phyloP scores from a whole-genome alignment of 2,329 filamentous ascomycete species.

The Apiospora phragmitis region DNA sequence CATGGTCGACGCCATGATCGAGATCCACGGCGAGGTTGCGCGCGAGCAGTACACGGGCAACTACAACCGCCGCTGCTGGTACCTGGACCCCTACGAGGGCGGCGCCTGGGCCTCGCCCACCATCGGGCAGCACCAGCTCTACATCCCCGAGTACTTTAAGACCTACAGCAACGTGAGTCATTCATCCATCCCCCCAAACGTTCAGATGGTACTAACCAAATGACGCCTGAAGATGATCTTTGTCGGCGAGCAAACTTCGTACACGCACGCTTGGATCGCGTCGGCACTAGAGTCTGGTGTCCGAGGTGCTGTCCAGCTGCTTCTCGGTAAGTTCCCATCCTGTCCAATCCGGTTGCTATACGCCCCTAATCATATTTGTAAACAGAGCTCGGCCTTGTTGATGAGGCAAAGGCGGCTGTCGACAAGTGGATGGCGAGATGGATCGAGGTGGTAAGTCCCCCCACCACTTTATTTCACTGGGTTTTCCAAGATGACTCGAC shows the following conservation, averaged over 20 bases:
- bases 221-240: slow-evolving; percentile 59
- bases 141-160: slow-evolving; percentile 71
- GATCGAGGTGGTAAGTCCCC: slow-evolving; percentile 45
- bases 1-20: slow-evolving; percentile 64
- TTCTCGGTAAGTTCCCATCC: slow-evolving; percentile 41
- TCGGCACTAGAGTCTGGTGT: slow-evolving; percentile 68
- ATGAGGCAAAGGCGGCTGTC: slow-evolving; percentile 66
- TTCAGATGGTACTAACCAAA: not conserved
- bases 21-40: slow-evolving; percentile 64
- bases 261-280: slow-evolving; percentile 72
- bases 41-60: slow-evolving; percentile 64
- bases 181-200: no score
- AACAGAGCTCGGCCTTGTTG: slow-evolving; percentile 62
- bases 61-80: slow-evolving; percentile 67
- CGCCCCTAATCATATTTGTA: slow-evolving; percentile 11
- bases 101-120: slow-evolving; percentile 63
- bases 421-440: slow-evolving; percentile 70
- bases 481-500: not conserved
- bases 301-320: slow-evolving; percentile 62
- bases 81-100: slow-evolving; percentile 58
- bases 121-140: slow-evolving; percentile 67
- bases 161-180: slow-evolving; percentile 58
- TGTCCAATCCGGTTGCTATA: not conserved
- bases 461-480: not conserved
- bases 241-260: slow-evolving; percentile 68